Percentiles rank a stretch among this genome's conserved stretches.
These are phyloP conservation scores for Phaffia rhodozyma DNA, from an alignment of 1,284 basidiomycete genomes.

Conservation along the genomic window DNA sequence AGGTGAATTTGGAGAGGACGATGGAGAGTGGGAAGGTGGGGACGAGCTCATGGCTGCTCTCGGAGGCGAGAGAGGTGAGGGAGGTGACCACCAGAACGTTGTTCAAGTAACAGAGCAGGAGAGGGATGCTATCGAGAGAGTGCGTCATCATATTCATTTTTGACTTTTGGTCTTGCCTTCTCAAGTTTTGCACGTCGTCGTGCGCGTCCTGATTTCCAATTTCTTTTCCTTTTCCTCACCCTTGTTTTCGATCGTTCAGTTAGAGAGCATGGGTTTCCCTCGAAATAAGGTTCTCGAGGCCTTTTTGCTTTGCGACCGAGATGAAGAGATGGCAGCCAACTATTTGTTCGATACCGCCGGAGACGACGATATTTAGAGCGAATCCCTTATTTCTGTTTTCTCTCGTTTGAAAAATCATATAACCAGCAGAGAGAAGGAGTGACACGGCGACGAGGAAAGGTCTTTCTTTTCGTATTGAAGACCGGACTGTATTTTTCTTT, in stretches of 20 bases:
- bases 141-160: conserved; percentile 37
- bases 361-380: conserved; percentile 38
- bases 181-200: neutral
- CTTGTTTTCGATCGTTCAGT: conserved; percentile 37
- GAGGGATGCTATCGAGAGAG: conserved; percentile 69
- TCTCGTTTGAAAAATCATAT: too few species aligned
- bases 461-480: too few species aligned
- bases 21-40: conserved; percentile 18
- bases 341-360: conserved; percentile 67
- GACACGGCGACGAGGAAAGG: too few species aligned
- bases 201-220: conserved; percentile 3
- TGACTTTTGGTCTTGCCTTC: neutral
- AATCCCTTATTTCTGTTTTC: too few species aligned
- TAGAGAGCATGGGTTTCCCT: conserved; percentile 75
- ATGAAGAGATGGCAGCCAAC: conserved; percentile 88
- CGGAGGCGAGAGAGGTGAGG: conserved; percentile 39
- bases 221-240: neutral
- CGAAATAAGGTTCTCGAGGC: conserved; percentile 67
- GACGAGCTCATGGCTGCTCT: conserved; percentile 18
- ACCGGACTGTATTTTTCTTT: too few species aligned
- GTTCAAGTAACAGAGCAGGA: conserved; percentile 67
- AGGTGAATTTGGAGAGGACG: conserved; percentile 38
- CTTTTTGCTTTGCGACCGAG: conserved; percentile 80
- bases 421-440: too few species aligned
- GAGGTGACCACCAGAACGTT: conserved; percentile 47